A percentile compares a stretch with the other conserved stretches of the same genome.
These are phyloP conservation scores for Colletotrichum costaricense DNA, from an alignment of 2,329 filamentous ascomycete genomes.

Conservation along the genomic window DNA sequence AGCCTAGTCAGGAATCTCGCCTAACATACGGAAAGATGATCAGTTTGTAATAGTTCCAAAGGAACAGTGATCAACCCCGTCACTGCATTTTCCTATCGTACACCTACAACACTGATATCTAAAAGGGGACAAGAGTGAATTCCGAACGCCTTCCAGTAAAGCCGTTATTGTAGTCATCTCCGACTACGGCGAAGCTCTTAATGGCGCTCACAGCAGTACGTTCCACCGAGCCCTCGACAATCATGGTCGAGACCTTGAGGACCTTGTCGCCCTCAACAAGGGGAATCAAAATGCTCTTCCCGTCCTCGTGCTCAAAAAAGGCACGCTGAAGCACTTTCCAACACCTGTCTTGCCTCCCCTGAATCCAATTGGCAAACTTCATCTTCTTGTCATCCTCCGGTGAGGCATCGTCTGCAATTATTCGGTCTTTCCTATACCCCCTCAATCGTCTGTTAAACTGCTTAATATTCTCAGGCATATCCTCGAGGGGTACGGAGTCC, in stretches of 20 bases:
- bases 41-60: no score
- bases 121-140: not conserved
- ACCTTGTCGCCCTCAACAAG: not conserved
- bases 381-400: not conserved
- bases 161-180: not conserved
- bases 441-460: not conserved
- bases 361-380: conserved; percentile 7
- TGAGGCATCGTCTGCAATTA: not conserved
- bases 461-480: not conserved
- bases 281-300: conserved; percentile 22
- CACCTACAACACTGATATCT: not conserved
- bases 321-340: not conserved
- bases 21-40: no score
- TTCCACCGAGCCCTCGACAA: conserved; percentile 26
- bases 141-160: not conserved
- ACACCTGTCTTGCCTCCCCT: not conserved
- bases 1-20: no score
- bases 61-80: not conserved
- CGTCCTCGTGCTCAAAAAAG: conserved; percentile 9
- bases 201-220: conserved; percentile 24
- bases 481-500: conserved; percentile 36
- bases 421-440: not conserved
- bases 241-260: conserved; percentile 28
- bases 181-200: not conserved
- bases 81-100: not conserved